Base-by-base conservation (phyloP, 441 rosid species). In the Brassica hybrid region DNA sequence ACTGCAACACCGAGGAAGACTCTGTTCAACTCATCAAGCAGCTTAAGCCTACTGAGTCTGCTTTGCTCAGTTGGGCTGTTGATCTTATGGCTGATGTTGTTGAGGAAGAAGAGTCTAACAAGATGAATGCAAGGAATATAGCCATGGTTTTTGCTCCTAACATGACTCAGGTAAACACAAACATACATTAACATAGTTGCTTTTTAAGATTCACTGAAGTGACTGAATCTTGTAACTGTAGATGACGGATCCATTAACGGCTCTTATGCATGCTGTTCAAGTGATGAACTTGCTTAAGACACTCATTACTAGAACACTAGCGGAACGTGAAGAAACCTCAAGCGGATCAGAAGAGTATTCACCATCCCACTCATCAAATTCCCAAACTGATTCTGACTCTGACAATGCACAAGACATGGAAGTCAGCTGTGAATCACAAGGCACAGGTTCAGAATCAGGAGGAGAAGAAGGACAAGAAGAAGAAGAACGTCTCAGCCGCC, bases 171-270 rank as follows among this genome's bases (percentile, higher is more conserved):
- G 90, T 88, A 52, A 62, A 5, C 21, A 19, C 13, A 43, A 59
- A 30, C 19, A 48, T 23, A 23, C 56, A 19, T 58, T 3, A 34
- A 7, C 43, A 0, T 36, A 36, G 12, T 57, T 38, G 2, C 7
- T 13, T 12, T 14, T 5, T 19, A 5, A 0, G 38, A 17, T 2
- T 70, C 32, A 16, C 16, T 69, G 0, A 34, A 18, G 57, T 58
- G 50, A 43, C 48, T 41, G 64, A 73, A 59, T 67, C 78, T 76
- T 71, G 65, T 79, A 72, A 38, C 7, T 52, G 7, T 81, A 85
- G 93, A 90, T 87, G 93, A 86, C 93, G 11, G 93, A 90, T 87
- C 95, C 95, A 21, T 83, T 85, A 79, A 88, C 93, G 57, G 95
- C 91, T 32, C 81, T 87, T 66, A 87, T 90, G 95, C 95, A 88